Evolutionary conservation across 2,329 filamentous ascomycete genomes (phyloP).

Genomic region (Byssochlamys sp.): DNA sequence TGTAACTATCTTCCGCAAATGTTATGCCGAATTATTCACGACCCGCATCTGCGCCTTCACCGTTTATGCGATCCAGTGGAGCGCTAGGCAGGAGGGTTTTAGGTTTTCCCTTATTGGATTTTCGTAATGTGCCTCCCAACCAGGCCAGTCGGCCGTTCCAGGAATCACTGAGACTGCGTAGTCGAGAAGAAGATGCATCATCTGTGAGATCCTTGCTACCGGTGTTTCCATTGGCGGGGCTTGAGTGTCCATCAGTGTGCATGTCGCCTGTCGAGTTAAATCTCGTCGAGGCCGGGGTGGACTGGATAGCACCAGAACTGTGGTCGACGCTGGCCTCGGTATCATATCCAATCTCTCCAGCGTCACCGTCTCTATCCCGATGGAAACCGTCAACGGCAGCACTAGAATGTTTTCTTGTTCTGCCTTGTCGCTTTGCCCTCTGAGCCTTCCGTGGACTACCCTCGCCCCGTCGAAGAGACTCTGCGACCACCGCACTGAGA

Average conservation of each 20-base stretch:
- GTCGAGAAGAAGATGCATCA: slow-evolving; percentile 12
- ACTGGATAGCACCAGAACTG: slow-evolving; percentile 4
- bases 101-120: neutral
- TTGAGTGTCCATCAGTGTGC: neutral
- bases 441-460: slow-evolving; percentile 30
- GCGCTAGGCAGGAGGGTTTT: neutral
- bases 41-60: neutral
- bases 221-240: neutral
- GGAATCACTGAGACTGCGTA: slow-evolving; percentile 31
- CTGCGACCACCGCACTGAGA: slow-evolving; percentile 55
- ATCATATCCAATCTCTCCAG: slow-evolving; percentile 11
- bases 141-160: slow-evolving; percentile 27
- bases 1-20: neutral
- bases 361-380: slow-evolving; percentile 11
- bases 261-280: slow-evolving; percentile 3
- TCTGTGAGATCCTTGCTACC: slow-evolving; percentile 10
- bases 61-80: neutral
- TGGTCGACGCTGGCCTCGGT: slow-evolving; percentile 10
- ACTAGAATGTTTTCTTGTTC: slow-evolving; percentile 20
- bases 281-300: slow-evolving; percentile 5
- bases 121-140: slow-evolving; percentile 25
- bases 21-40: neutral
- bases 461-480: slow-evolving; percentile 52
- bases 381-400: slow-evolving; percentile 13
- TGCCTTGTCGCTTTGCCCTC: slow-evolving; percentile 14